Evolutionary conservation across 768 basidiomycete genomes (phyloP).

Genomic region (Leccinum disarticulatum): DNA sequence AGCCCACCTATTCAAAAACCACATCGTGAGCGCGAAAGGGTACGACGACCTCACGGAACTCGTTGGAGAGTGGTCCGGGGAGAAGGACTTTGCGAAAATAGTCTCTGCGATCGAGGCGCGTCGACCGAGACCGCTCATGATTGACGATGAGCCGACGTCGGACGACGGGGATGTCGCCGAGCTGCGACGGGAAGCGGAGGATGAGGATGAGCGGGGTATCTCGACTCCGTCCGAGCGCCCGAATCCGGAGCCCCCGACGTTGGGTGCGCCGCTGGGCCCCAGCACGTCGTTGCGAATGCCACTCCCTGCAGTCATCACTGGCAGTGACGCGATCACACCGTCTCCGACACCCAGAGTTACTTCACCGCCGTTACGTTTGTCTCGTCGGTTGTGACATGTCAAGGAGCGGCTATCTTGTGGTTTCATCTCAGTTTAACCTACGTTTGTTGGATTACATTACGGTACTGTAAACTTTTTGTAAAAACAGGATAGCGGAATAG

Average conservation of each 20-base stretch:
- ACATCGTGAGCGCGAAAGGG: constrained; percentile 58
- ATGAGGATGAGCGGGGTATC: constrained; percentile 35
- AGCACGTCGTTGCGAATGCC: constrained; percentile 37
- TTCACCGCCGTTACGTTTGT: constrained; percentile 13
- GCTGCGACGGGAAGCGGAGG: constrained; percentile 3
- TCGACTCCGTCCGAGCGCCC: constrained; percentile 51
- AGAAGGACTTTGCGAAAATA: constrained; percentile 59
- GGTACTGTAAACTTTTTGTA: neutral
- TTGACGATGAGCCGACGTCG: constrained; percentile 4
- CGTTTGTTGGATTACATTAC: neutral
- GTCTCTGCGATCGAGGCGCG: constrained; percentile 43
- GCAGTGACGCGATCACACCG: constrained; percentile 48
- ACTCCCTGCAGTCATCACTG: constrained; percentile 41
- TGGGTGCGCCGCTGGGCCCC: constrained; percentile 42
- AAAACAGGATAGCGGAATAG: neutral
- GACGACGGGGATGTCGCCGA: neutral
- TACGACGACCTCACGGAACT: constrained; percentile 54
- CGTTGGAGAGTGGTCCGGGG: constrained; percentile 57
- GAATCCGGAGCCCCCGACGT: constrained; percentile 59
- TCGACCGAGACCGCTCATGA: constrained; percentile 21
- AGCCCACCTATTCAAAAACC: constrained; percentile 52
- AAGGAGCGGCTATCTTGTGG: neutral
- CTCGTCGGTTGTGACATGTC: constrained; percentile 1
- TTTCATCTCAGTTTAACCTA: too few species aligned
- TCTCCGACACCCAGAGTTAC: constrained; percentile 36